Base-by-base conservation (phyloP, 2,329 filamentous ascomycete genomes). In the Aspergillus brasiliensis region DNA sequence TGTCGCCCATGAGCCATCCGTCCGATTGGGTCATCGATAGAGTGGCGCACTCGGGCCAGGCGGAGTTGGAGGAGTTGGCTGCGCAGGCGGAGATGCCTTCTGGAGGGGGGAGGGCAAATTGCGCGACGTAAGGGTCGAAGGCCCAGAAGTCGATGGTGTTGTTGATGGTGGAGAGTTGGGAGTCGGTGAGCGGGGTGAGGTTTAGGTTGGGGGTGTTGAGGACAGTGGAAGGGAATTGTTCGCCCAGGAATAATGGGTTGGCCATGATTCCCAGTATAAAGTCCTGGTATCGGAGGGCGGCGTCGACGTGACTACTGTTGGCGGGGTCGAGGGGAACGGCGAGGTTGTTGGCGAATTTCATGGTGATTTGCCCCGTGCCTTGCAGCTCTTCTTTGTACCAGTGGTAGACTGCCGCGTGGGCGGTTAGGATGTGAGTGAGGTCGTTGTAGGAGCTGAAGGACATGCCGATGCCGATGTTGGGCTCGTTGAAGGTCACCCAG, bases 251-350 rank as follows among this genome's bases (percentile, higher is more conserved):
- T 10, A 80, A 72, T 0, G 80, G 79, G 38, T 81, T 75, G 2
- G 72, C 75, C 62, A 81, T 82, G 64, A 76, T 76, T 0, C 76
- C 80, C 38, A 77, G 65, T 51, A 59, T 44, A 85, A 97, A 97
- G 47, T 94, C 92, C 67, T 86, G 83, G 82, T 95, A 98, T 67
- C 94, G 84, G 37, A 97, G 85, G 28, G 92, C 96, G 63, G 91
- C 91, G 54, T 92, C 85, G 74, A 97, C 82, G 70, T 97, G 86
- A 54, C 91, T 97, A 21, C 56, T 25, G 46, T 58, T 60, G 3
- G 51, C 11, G 0, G 71, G 66, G 25, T 83, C 70, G 0, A 73
- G 75, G 0, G 83, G 81, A 3, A 84, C 77, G 5, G 78, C 83
- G 57, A 84, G 84, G 64, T 84, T 84, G 65, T 80, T 74, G 52